Evolutionary conservation across 768 basidiomycete genomes (phyloP).

Genomic region (Lentinula edodes): DNA sequence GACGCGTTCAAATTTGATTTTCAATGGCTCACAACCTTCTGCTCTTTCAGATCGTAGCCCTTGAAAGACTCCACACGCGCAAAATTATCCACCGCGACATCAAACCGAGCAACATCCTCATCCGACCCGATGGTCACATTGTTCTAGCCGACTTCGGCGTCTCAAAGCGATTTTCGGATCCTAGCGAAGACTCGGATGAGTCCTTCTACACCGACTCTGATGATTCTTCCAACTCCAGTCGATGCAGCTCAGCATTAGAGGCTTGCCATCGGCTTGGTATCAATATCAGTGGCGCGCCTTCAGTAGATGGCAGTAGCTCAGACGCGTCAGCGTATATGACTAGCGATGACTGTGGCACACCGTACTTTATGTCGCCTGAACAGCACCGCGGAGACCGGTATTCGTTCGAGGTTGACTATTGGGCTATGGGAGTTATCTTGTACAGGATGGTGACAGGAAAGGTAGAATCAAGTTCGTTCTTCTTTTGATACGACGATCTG

Average conservation of each 20-base stretch:
- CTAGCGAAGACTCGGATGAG: background rate
- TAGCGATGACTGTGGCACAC: constrained; percentile 15
- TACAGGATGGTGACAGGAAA: constrained; percentile 60
- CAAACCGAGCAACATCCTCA: constrained; percentile 17
- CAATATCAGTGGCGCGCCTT: background rate
- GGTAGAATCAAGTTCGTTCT: background rate
- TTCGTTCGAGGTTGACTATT: constrained; percentile 43
- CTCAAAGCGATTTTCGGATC: background rate
- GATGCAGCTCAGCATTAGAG: background rate
- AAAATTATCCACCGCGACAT: constrained; percentile 16
- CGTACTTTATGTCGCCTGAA: constrained; percentile 15
- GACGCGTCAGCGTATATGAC: constrained; percentile 5
- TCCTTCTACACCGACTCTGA: constrained; percentile 1
- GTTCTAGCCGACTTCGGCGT: constrained; percentile 15
- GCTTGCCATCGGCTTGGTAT: constrained; percentile 1
- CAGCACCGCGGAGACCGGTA: constrained; percentile 13
- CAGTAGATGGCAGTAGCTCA: background rate
- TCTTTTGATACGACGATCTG: background rate
- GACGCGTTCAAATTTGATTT: background rate
- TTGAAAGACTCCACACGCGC: constrained; percentile 11
- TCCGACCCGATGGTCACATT: constrained; percentile 12
- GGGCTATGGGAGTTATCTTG: constrained; percentile 70
- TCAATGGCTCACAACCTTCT: background rate
- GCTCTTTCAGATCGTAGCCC: constrained; percentile 9
- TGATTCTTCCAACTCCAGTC: constrained; percentile 3